A percentile compares a stretch with the other conserved stretches of the same genome.
Conservation (phyloP, 2,329 filamentous ascomycete species). For the Neopestalotiopsis sp. region DNA sequence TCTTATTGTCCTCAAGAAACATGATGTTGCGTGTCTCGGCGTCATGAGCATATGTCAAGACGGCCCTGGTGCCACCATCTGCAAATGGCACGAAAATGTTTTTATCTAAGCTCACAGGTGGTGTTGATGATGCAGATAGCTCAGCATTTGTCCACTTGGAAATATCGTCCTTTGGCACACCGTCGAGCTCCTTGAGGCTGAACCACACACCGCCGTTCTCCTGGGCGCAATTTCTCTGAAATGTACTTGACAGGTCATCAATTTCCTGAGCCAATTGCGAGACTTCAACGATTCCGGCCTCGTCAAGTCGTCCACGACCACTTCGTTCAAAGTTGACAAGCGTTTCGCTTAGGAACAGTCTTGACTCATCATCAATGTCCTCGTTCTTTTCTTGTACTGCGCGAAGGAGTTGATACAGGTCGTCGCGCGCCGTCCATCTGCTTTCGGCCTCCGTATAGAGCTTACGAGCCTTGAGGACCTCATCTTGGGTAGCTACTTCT, state of each 20-base stretch:
- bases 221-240: not conserved
- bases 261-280: not conserved
- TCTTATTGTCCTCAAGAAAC: conserved; percentile 59
- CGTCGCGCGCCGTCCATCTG: not conserved
- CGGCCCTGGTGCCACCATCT: not conserved
- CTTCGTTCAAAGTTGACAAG: not conserved
- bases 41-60: not conserved
- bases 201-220: not conserved
- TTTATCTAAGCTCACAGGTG: not conserved
- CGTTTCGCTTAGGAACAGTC: not conserved
- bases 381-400: not conserved
- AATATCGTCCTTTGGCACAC: not conserved
- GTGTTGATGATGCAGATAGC: not conserved
- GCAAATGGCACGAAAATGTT: not conserved
- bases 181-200: not conserved
- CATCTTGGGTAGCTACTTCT: not conserved
- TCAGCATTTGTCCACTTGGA: not conserved
- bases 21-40: conserved; percentile 48
- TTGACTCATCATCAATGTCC: not conserved
- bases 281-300: not conserved
- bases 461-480: not conserved
- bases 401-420: not conserved
- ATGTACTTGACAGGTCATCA: not conserved
- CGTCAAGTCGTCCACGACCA: not conserved
- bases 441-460: not conserved